Evolutionary conservation across 2,329 filamentous ascomycete species (phyloP).

Genomic region (Ascochyta pisi): DNA sequence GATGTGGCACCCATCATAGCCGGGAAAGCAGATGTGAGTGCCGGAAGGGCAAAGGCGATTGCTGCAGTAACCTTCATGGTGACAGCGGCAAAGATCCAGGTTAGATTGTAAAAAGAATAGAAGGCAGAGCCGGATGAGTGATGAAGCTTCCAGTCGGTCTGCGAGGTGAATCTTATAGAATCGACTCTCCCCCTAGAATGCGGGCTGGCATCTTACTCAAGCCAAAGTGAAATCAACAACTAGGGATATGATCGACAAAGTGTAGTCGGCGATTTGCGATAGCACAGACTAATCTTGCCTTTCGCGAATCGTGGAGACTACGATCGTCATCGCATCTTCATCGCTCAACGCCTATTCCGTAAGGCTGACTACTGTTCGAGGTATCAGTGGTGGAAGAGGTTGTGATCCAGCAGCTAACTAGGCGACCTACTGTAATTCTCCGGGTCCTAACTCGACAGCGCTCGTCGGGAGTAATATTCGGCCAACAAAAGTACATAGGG

Average conservation of each 20-base stretch:
- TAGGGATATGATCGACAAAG: background rate
- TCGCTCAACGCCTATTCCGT: background rate
- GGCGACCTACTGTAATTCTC: background rate
- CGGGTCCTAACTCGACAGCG: background rate
- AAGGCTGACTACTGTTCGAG: background rate
- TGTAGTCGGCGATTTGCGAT: background rate
- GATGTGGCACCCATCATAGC: constrained; percentile 24
- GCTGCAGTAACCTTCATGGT: constrained; percentile 24
- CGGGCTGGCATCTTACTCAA: background rate
- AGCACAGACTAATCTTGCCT: background rate
- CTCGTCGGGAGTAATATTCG: background rate
- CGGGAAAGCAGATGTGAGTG: constrained; percentile 23
- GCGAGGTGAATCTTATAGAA: constrained; percentile 1
- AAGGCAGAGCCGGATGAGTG: background rate
- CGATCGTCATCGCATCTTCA: background rate
- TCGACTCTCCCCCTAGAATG: background rate
- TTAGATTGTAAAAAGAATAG: background rate
- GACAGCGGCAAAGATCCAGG: background rate
- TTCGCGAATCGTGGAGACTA: background rate
- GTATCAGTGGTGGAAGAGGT: background rate
- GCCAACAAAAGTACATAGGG: background rate
- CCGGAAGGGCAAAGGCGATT: constrained; percentile 21
- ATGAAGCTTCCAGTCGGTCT: background rate
- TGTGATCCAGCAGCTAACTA: background rate
- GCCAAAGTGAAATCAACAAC: background rate